Base-by-base conservation (phyloP, 2,329 filamentous ascomycete species). In the Cercospora nicotianae region DNA sequence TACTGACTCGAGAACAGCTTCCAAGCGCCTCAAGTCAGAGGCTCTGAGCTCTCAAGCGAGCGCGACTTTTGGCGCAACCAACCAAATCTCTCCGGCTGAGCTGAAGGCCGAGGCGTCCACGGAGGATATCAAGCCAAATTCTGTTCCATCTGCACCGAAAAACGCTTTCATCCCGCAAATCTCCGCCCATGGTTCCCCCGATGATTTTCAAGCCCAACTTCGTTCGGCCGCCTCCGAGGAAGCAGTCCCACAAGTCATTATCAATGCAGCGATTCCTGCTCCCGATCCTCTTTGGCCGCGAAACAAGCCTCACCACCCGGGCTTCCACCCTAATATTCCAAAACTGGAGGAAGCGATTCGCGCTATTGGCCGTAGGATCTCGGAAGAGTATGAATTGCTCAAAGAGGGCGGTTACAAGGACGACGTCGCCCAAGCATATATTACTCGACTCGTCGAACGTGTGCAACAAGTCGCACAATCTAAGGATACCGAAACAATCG, bases 281-380 rank as follows among this genome's bases (percentile, higher is more conserved):
- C 7, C n/a, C 13, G 64, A 66, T 12, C 13, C 45, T 7, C 6
- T 2, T 1, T 67, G 55, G 33, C 51, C 60, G 1, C 28, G 12
- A 0, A 45, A 63, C 9, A 61, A 62, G 3, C 65, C 65, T 1
- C 65, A 58, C 9, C 23, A 45, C n/a, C 60, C 65, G 4, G 65
- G 20, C 1, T 63, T 63, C 12, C 65, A 67, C 30, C 60, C 65
- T 12, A 58, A 12, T 13, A 20, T 63, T 28, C 5, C 12, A 3
- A 36, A 36, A 13, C 13, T 36, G 1, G 33, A n/a, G n/a, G n/a
- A n/a, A n/a, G n/a, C n/a, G n/a, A n/a, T n/a, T n/a, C n/a, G n/a
- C n/a, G n/a, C n/a, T n/a, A n/a, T n/a, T n/a, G n/a, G n/a, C n/a
- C n/a, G n/a, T n/a, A n/a, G n/a, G n/a, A n/a, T n/a, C n/a, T n/a